phyloP scores from a whole-genome alignment of 805 yeast species.

The Tetrapisispora pingtungensis region DNA sequence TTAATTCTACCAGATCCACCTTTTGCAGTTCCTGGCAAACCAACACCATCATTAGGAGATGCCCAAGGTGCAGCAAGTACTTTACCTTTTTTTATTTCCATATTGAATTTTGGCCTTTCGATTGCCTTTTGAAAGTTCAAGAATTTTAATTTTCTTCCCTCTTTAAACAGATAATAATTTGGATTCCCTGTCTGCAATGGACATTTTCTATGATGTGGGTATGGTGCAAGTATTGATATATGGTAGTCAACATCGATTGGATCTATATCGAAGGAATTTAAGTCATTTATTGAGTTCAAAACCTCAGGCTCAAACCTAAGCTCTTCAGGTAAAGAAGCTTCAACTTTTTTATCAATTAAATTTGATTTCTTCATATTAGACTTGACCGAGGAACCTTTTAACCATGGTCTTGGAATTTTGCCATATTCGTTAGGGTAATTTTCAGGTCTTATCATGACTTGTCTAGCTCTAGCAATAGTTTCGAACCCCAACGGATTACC shows the following conservation, averaged over 20 bases:
- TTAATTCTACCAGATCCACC: conserved; percentile 73
- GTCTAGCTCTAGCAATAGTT: conserved; percentile 80
- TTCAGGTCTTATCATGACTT: conserved; percentile 81
- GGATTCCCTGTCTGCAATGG: conserved; percentile 79
- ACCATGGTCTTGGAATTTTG: conserved; percentile 62
- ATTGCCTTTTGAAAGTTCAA: conserved; percentile 67
- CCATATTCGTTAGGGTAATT: conserved; percentile 43
- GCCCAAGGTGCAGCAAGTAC: conserved; percentile 65
- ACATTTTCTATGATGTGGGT: conserved; percentile 77
- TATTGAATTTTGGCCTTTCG: conserved; percentile 65
- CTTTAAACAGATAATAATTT: conserved; percentile 43
- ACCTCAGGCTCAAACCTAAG: conserved; percentile 39
- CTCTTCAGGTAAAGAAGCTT: conserved; percentile 35
- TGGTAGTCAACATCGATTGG: conserved; percentile 36
- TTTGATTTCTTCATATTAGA: neutral
- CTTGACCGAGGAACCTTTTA: conserved; percentile 36
- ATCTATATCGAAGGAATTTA: conserved; percentile 5
- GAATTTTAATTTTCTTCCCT: conserved; percentile 56
- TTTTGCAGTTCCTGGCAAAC: conserved; percentile 32
- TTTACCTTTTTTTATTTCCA: conserved; percentile 79
- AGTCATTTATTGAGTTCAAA: conserved; percentile 10
- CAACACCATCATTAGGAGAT: conserved; percentile 46
- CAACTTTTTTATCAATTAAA: conserved; percentile 26
- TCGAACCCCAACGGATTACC: conserved; percentile 90
- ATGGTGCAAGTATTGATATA: conserved; percentile 73